Conservation (phyloP, 2,329 filamentous ascomycete species). For the Diplodia scrobiculata region DNA sequence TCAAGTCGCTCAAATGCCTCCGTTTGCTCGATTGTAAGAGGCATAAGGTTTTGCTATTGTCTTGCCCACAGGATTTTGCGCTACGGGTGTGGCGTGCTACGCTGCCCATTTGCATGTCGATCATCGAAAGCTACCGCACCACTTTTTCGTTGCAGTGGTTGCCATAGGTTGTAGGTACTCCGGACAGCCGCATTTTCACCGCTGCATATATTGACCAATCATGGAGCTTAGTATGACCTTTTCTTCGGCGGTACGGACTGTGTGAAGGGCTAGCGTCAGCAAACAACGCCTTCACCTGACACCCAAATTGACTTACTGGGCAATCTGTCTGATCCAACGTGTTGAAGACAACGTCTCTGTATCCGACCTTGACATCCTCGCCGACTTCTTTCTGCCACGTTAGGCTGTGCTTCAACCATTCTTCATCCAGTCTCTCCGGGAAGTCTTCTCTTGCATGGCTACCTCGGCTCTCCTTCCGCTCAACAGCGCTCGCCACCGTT, state of each 20-base stretch:
- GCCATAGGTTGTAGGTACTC: no score
- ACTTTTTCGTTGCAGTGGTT: no score
- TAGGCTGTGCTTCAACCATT: slow-evolving; percentile 54
- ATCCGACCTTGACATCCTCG: slow-evolving; percentile 48
- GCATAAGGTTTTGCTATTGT: no score
- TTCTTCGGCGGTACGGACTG: slow-evolving; percentile 43
- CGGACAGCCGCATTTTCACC: no score
- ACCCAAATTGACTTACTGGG: slow-evolving; percentile 28
- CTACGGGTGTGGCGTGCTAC: no score
- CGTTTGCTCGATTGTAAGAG: no score
- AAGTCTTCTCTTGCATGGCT: slow-evolving; percentile 55
- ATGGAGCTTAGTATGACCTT: slow-evolving; percentile 38
- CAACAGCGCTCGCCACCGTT: slow-evolving; percentile 50
- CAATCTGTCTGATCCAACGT: slow-evolving; percentile 53
- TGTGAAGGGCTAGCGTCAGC: neutral
- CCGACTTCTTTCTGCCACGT: slow-evolving; percentile 50
- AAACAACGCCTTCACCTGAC: neutral
- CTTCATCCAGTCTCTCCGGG: slow-evolving; percentile 46
- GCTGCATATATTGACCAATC: neutral
- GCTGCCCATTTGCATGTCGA: no score
- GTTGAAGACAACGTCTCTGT: slow-evolving; percentile 47
- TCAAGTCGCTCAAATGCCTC: no score
- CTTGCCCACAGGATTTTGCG: no score
- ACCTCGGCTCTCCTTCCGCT: slow-evolving; percentile 51
- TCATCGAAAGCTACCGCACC: no score